Conservation (phyloP, 176 grass and related monocot species). For the Bromus sterilis region DNA sequence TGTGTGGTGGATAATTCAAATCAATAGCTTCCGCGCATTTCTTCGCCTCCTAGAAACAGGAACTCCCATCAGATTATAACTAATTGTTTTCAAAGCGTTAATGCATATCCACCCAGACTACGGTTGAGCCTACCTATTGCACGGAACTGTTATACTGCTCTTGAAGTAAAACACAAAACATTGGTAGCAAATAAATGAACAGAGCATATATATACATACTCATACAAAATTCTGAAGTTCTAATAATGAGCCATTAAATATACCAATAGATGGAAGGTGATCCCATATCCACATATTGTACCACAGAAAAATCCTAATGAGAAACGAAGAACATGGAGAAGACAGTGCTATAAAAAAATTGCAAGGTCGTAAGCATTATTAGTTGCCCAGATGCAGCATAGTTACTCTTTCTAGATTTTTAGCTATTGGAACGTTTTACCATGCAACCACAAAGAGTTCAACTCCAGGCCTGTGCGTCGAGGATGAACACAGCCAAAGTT, state of each 20-base stretch:
- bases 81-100: not conserved
- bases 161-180: not conserved
- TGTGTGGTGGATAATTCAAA: slow-evolving; percentile 21
- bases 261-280: not conserved
- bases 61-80: not conserved
- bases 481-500: not conserved
- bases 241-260: not conserved
- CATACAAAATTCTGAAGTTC: not conserved
- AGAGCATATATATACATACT: not conserved
- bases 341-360: not conserved
- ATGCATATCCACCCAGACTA: not conserved
- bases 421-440: not conserved
- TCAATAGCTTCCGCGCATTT: slow-evolving; percentile 5
- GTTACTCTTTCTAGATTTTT: not conserved
- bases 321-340: not conserved
- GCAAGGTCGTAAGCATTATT: not conserved
- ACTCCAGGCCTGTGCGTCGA: not conserved
- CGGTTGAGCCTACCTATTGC: not conserved
- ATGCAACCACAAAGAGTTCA: not conserved
- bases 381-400: not conserved
- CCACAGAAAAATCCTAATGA: not conserved
- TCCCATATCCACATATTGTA: not conserved
- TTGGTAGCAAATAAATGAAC: not conserved
- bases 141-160: not conserved
- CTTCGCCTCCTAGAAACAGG: slow-evolving; percentile 4